Percentiles rank a stretch among this genome's conserved stretches.
phyloP scores from a whole-genome alignment of 768 basidiomycete species.

The Pleurotus cornucopiae region DNA sequence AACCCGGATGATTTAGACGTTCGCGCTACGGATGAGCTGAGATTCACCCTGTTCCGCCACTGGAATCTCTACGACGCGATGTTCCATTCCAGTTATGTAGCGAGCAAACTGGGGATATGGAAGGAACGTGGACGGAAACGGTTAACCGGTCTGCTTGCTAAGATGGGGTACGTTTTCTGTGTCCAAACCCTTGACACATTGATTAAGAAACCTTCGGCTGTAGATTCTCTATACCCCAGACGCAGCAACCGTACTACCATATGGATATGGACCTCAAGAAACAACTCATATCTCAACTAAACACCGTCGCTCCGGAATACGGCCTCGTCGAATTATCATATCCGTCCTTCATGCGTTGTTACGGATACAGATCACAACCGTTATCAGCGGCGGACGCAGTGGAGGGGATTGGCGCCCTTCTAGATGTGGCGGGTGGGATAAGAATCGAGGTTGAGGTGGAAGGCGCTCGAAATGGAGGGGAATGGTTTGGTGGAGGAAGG shows the following conservation, averaged over 20 bases:
- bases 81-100: constrained; percentile 96
- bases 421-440: constrained; percentile 91
- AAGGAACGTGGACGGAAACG: constrained; percentile 88
- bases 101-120: constrained; percentile 94
- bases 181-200: background rate
- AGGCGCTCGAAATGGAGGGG: constrained; percentile 85
- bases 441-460: constrained; percentile 87
- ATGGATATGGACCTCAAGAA: constrained; percentile 97
- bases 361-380: constrained; percentile 84
- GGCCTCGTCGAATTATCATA: constrained; percentile 91
- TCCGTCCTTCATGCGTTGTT: constrained; percentile 89
- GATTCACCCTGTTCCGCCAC: constrained; percentile 93
- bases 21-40: constrained; percentile 80
- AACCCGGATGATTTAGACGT: constrained; percentile 84
- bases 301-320: constrained; percentile 90
- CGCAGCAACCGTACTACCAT: constrained; percentile 88
- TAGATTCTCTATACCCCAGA: constrained; percentile 92
- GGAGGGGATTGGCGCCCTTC: constrained; percentile 79
- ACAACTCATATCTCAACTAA: constrained; percentile 73
- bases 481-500: constrained; percentile 89
- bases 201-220: too few species aligned
- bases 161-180: constrained; percentile 81
- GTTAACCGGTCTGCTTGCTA: constrained; percentile 87
- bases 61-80: constrained; percentile 99
- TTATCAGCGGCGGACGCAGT: constrained; percentile 91